phyloP scores from a whole-genome alignment of 331 rosid species.

The Saraca asoca region DNA sequence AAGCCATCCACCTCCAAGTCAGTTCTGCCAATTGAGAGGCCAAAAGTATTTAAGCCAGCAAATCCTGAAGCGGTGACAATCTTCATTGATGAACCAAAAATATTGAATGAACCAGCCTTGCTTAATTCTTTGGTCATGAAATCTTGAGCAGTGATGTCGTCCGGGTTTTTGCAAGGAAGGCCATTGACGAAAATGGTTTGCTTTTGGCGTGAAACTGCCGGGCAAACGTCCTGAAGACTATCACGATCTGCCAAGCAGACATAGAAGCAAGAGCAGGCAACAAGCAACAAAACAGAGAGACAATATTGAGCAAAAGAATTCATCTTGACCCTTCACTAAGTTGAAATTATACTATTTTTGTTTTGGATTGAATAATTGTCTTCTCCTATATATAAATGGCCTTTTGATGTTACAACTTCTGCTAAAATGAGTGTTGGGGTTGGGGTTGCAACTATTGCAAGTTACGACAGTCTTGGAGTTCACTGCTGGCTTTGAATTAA shows the following conservation, averaged over 20 bases:
- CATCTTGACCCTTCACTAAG: constrained; percentile 33
- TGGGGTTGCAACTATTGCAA: constrained; percentile 62
- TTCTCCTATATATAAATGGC: constrained; percentile 2
- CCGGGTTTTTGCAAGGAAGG: constrained; percentile 62
- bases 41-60: constrained; percentile 73
- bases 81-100: constrained; percentile 43
- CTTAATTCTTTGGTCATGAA: constrained; percentile 60
- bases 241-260: constrained; percentile 48
- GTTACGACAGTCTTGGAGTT: constrained; percentile 68
- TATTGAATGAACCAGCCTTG: constrained; percentile 41
- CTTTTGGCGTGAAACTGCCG: constrained; percentile 36
- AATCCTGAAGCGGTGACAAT: constrained; percentile 58
- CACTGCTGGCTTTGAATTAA: constrained; percentile 66
- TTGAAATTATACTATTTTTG: constrained; percentile 5
- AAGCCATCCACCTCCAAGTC: constrained; percentile 60
- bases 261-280: constrained; percentile 30
- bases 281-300: constrained; percentile 28
- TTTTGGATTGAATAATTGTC: not conserved
- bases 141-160: constrained; percentile 44
- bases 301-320: constrained; percentile 13
- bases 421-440: constrained; percentile 29
- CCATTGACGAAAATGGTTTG: constrained; percentile 65
- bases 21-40: constrained; percentile 68
- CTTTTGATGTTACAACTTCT: constrained; percentile 27
- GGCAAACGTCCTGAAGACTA: constrained; percentile 65